These are phyloP conservation scores for Pestalotiopsis sp. DNA, from an alignment of 2,329 filamentous ascomycete species.

Conservation along the genomic window DNA sequence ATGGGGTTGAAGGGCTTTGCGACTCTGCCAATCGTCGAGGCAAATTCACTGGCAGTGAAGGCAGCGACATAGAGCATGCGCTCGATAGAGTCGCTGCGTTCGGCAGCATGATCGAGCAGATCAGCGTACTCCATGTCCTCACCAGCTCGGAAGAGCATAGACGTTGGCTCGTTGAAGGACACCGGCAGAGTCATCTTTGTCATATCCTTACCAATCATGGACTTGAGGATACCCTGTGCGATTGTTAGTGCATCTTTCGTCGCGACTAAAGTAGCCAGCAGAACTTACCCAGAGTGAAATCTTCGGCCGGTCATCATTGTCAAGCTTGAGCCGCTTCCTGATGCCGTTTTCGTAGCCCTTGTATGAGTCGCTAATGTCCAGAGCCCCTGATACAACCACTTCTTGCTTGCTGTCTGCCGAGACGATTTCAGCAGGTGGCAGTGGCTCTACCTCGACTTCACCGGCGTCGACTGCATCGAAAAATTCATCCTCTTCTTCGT, in stretches of 20 bases:
- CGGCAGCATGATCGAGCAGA: conserved; percentile 84
- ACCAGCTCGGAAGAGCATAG: conserved; percentile 88
- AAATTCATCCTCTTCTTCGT: conserved; percentile 89
- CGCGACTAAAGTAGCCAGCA: background rate
- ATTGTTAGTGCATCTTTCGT: conserved; percentile 24
- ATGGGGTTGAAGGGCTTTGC: conserved; percentile 98
- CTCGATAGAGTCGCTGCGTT: conserved; percentile 84
- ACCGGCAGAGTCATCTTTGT: conserved; percentile 99
- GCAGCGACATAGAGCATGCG: conserved; percentile 93
- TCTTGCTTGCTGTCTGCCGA: conserved; percentile 46
- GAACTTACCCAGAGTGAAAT: conserved; percentile 89
- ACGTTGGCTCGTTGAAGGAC: conserved; percentile 98
- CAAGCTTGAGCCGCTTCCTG: conserved; percentile 79
- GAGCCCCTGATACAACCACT: conserved; percentile 45
- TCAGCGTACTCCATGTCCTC: conserved; percentile 99
- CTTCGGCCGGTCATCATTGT: conserved; percentile 89
- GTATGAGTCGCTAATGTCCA: conserved; percentile 78
- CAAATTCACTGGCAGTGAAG: conserved; percentile 95
- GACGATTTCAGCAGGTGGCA: conserved; percentile 54
- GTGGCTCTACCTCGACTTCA: conserved; percentile 77
- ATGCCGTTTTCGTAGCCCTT: conserved; percentile 90
- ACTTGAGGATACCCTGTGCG: conserved; percentile 86
- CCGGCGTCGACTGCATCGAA: conserved; percentile 96
- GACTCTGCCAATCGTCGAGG: conserved; percentile 93
- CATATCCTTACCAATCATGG: conserved; percentile 99